phyloP scores from a whole-genome alignment of 306 rosid genomes.

The Quercus berberidifolia region DNA sequence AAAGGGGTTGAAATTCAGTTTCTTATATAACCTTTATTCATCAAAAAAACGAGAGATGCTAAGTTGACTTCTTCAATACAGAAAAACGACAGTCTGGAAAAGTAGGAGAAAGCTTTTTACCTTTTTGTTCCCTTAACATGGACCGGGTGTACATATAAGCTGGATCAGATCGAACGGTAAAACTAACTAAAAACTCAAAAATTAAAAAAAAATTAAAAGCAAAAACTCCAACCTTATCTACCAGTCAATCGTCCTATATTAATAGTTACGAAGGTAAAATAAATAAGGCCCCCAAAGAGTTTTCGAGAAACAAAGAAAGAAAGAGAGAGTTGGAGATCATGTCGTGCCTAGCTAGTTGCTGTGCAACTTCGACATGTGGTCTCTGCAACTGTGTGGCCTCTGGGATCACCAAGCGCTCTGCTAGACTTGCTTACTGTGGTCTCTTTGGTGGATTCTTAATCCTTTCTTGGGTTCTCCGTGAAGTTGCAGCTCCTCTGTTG shows the following conservation, averaged over 20 bases:
- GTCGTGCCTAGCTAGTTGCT: conserved; percentile 74
- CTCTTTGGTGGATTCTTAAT: conserved; percentile 78
- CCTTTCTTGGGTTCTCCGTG: conserved; percentile 85
- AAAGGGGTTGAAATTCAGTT: no score
- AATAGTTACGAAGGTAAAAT: background rate
- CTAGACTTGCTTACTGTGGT: conserved; percentile 85
- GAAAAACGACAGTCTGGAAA: background rate
- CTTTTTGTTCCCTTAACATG: no score
- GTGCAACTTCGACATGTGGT: conserved; percentile 63
- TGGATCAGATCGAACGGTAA: background rate
- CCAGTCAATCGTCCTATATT: background rate
- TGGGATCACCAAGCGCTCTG: conserved; percentile 77
- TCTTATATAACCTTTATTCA: no score
- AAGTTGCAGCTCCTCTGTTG: conserved; percentile 79
- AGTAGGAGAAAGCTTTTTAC: background rate
- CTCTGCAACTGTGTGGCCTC: conserved; percentile 80
- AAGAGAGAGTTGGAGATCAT: conserved; percentile 23
- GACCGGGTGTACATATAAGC: background rate
- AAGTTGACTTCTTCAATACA: background rate
- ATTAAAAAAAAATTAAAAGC: no score
- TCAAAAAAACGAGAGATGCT: no score
- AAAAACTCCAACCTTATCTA: background rate
- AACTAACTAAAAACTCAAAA: background rate
- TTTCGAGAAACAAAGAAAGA: background rate
- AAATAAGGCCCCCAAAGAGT: background rate